These are phyloP conservation scores for Volvox reticuliferus DNA, from an alignment of 139 green algal species.

Conservation along the genomic window DNA sequence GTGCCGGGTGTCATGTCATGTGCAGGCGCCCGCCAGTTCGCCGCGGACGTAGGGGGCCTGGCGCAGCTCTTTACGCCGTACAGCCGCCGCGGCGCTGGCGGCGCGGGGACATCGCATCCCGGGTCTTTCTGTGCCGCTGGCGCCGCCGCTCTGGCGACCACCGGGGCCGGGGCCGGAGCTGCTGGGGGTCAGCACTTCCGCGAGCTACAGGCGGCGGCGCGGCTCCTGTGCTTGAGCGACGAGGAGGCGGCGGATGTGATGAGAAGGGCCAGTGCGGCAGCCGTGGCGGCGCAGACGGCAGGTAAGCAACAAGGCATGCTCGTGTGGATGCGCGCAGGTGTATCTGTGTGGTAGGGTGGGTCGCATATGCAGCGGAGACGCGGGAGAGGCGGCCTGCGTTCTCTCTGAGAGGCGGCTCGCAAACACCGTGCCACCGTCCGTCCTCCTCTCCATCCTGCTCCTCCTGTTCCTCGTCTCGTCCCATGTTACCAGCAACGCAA, in stretches of 20 bases:
- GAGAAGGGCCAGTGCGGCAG: slow-evolving; percentile 24
- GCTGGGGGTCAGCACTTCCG: slow-evolving; percentile 53
- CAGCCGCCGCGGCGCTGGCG: slow-evolving; percentile 41
- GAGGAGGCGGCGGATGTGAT: slow-evolving; percentile 53
- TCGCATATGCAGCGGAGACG: no score
- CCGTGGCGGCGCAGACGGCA: slow-evolving; percentile 24
- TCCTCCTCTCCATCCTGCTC: no score
- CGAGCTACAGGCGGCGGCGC: slow-evolving; percentile 46
- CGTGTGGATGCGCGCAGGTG: background rate
- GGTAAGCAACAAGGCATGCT: background rate
- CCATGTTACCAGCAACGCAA: no score
- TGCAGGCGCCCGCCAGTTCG: slow-evolving; percentile 46
- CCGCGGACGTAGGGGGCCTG: slow-evolving; percentile 44
- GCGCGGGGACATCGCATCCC: background rate
- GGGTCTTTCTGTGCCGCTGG: slow-evolving; percentile 3
- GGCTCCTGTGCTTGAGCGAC: slow-evolving; percentile 50
- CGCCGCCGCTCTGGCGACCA: background rate
- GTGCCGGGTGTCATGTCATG: no score
- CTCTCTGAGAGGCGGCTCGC: no score
- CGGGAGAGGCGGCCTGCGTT: no score
- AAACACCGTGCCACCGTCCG: no score
- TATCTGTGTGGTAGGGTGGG: background rate
- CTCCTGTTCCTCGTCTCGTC: no score
- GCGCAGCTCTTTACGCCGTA: slow-evolving; percentile 48
- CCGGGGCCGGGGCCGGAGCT: background rate